phyloP scores from a whole-genome alignment of 257 asterid genomes.

The Rhazya stricta region DNA sequence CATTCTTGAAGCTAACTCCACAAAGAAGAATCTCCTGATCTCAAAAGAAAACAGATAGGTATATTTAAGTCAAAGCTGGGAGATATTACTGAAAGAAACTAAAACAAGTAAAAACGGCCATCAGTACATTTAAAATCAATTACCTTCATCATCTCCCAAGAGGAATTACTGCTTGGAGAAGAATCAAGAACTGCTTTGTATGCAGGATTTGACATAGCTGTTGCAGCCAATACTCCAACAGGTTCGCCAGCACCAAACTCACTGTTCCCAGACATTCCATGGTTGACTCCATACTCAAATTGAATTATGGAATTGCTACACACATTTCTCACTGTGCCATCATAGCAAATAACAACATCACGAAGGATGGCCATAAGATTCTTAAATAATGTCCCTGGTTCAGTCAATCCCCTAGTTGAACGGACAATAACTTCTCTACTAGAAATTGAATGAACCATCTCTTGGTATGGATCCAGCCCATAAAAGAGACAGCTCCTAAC shows the following conservation, averaged over 20 bases:
- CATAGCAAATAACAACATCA: slow-evolving; percentile 83
- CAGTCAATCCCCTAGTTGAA: slow-evolving; percentile 86
- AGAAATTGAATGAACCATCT: slow-evolving; percentile 86
- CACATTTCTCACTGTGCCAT: slow-evolving; percentile 77
- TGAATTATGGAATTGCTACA: slow-evolving; percentile 83
- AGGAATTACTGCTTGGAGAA: slow-evolving; percentile 87
- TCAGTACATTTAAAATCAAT: slow-evolving; percentile 11
- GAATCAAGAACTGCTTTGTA: slow-evolving; percentile 99
- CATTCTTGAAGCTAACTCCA: slow-evolving; percentile 75
- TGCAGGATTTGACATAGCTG: slow-evolving; percentile 99
- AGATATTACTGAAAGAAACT: slow-evolving; percentile 2
- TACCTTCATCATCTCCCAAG: slow-evolving; percentile 99
- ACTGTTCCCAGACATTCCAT: slow-evolving; percentile 38
- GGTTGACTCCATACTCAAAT: slow-evolving; percentile 72
- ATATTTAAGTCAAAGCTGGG: slow-evolving; percentile 7
- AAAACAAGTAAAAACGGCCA: slow-evolving; percentile 7
- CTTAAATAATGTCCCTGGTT: slow-evolving; percentile 87
- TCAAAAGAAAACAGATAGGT: slow-evolving; percentile 20
- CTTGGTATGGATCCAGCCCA: slow-evolving; percentile 90
- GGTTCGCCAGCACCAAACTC: slow-evolving; percentile 98
- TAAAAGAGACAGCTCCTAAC: slow-evolving; percentile 74
- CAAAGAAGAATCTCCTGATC: slow-evolving; percentile 90
- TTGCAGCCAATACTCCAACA: slow-evolving; percentile 97
- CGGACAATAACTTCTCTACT: slow-evolving; percentile 97
- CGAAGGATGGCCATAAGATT: slow-evolving; percentile 95